Percentiles rank a stretch among this genome's conserved stretches.
These are phyloP conservation scores for Fusarium sp. DNA, from an alignment of 2,329 filamentous ascomycete genomes.

Conservation along the genomic window DNA sequence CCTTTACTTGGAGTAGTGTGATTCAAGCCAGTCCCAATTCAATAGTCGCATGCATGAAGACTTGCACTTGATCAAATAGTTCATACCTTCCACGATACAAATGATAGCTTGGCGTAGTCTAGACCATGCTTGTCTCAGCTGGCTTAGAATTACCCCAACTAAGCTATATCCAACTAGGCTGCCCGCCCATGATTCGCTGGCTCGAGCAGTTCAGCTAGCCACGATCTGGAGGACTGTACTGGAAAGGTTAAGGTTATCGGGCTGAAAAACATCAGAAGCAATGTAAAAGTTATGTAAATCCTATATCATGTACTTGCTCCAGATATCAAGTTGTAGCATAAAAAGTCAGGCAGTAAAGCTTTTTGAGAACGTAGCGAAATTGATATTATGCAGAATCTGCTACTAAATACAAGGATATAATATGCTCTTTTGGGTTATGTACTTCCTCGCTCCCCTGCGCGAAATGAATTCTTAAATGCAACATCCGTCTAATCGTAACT, in stretches of 20 bases:
- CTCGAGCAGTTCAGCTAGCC: background rate
- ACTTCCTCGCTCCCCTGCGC: slow-evolving; percentile 7
- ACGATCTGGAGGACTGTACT: background rate
- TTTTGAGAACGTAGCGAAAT: slow-evolving; percentile 18
- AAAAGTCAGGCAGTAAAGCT: too few species aligned
- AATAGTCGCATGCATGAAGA: slow-evolving; percentile 1
- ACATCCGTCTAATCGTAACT: slow-evolving; percentile 37
- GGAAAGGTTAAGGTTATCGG: too few species aligned
- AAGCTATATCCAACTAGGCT: background rate
- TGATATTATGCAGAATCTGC: slow-evolving; percentile 32
- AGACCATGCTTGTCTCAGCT: background rate
- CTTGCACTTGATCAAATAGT: slow-evolving; percentile 1
- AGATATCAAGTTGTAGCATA: too few species aligned
- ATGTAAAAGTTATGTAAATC: too few species aligned
- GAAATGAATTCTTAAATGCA: slow-evolving; percentile 24
- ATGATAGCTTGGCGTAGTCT: background rate
- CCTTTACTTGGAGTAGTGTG: background rate
- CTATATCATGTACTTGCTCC: too few species aligned
- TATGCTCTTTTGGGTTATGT: slow-evolving; percentile 33
- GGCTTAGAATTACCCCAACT: background rate
- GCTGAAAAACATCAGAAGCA: too few species aligned
- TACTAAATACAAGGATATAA: slow-evolving; percentile 40
- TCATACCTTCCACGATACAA: background rate
- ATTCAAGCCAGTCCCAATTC: background rate
- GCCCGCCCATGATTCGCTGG: background rate